phyloP scores from a whole-genome alignment of 208 protist species.

The Trypanosomatidae sp. region DNA sequence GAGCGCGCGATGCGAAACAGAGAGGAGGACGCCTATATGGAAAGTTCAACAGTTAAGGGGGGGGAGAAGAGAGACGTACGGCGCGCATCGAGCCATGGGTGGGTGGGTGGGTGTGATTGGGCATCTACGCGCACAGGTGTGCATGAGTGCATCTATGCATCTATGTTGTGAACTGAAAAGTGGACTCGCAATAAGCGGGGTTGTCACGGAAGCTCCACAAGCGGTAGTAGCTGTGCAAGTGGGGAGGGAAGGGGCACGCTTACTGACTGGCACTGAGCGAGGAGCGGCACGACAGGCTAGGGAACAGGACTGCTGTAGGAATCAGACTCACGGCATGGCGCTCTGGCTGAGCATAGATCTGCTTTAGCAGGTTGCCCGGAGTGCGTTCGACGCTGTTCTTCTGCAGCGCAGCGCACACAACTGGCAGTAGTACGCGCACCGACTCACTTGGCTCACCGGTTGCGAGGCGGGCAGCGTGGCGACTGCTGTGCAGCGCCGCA shows the following conservation, averaged over 20 bases:
- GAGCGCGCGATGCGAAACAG: no score
- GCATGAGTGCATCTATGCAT: background rate
- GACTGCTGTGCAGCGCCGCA: conserved; percentile 64
- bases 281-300: conserved; percentile 22
- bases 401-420: conserved; percentile 31
- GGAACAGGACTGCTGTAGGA: conserved; percentile 24
- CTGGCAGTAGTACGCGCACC: conserved; percentile 42
- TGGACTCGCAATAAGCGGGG: background rate
- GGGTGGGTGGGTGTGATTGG: background rate
- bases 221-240: background rate
- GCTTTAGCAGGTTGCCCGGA: conserved; percentile 35
- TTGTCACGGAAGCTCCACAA: background rate
- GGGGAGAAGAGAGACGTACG: background rate
- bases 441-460: conserved; percentile 38
- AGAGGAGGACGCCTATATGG: background rate
- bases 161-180: background rate
- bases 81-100: no score
- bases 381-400: conserved; percentile 24
- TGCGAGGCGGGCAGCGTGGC: conserved; percentile 32
- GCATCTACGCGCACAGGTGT: background rate
- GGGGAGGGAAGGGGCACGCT: background rate
- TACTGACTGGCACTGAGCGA: conserved; percentile 23
- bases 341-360: conserved; percentile 38
- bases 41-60: background rate
- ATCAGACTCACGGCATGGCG: conserved; percentile 47